A percentile compares a stretch with the other conserved stretches of the same genome.
phyloP scores from a whole-genome alignment of 2,329 filamentous ascomycete species.

The Colletotrichum cereale region DNA sequence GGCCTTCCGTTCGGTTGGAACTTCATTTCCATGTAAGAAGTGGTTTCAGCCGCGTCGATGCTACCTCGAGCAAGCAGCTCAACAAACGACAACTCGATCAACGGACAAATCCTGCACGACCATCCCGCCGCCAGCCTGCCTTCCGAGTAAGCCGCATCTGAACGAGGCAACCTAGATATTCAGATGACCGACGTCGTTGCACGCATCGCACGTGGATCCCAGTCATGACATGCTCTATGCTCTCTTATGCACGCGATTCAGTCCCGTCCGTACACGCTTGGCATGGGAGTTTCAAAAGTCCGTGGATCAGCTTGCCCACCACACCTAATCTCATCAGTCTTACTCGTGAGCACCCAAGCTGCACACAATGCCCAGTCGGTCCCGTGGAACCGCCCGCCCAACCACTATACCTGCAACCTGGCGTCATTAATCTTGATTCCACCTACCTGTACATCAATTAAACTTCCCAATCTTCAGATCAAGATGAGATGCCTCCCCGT shows the following conservation, averaged over 20 bases:
- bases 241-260: slow-evolving; percentile 23
- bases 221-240: background rate
- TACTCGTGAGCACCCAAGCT: slow-evolving; percentile 1
- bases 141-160: background rate
- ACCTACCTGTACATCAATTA: background rate
- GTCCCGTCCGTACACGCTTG: background rate
- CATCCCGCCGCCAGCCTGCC: background rate
- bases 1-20: background rate
- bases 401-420: slow-evolving; percentile 12
- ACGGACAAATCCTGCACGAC: background rate
- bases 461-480: background rate
- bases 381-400: background rate
- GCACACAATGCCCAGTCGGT: background rate
- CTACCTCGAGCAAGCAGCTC: background rate
- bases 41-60: background rate
- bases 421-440: background rate
- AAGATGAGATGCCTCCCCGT: background rate
- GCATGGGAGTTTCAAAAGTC: background rate
- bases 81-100: background rate
- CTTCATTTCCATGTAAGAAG: background rate
- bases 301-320: background rate
- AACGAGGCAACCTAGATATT: background rate
- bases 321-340: background rate
- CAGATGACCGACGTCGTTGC: slow-evolving; percentile 7
- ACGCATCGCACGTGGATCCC: slow-evolving; percentile 1